These are phyloP conservation scores for Aspergillus hiratsukae DNA, from an alignment of 2,329 filamentous ascomycete species.

Conservation along the genomic window DNA sequence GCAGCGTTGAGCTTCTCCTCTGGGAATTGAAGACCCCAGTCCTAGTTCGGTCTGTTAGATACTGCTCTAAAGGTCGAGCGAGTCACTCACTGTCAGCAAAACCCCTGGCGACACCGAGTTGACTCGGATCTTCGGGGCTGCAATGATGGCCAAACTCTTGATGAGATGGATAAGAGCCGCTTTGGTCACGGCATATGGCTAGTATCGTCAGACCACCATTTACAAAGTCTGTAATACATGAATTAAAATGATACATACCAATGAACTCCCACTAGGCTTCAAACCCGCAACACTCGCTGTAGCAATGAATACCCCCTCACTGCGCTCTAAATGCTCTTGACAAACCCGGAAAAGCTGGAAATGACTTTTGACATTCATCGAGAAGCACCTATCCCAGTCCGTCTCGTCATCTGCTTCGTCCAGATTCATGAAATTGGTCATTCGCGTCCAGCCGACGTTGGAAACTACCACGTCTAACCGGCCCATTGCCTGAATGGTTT, in stretches of 20 bases:
- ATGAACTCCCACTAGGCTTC: constrained; percentile 57
- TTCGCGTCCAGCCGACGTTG: constrained; percentile 37
- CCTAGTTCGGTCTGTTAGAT: not conserved
- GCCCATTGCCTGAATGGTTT: constrained; percentile 44
- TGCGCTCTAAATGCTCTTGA: constrained; percentile 51
- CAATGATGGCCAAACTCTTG: constrained; percentile 3
- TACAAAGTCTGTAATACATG: too few relatives aligned
- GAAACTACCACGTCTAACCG: constrained; percentile 45
- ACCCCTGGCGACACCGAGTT: constrained; percentile 5
- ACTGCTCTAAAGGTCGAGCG: not conserved
- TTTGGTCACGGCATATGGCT: constrained; percentile 6
- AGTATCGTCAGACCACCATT: not conserved
- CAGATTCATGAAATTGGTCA: constrained; percentile 32
- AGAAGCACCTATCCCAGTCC: constrained; percentile 58
- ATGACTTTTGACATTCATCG: constrained; percentile 61
- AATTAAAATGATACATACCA: constrained; percentile 23
- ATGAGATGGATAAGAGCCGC: constrained; percentile 5
- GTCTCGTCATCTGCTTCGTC: constrained; percentile 40
- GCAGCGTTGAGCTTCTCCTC: not conserved
- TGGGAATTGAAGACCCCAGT: constrained; percentile 4
- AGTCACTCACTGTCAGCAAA: not conserved
- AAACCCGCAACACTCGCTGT: constrained; percentile 63
- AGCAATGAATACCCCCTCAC: constrained; percentile 58
- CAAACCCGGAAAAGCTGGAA: constrained; percentile 57
- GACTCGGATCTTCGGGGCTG: constrained; percentile 1